Base-by-base conservation (phyloP, 768 basidiomycete species). In the Mycena metata region DNA sequence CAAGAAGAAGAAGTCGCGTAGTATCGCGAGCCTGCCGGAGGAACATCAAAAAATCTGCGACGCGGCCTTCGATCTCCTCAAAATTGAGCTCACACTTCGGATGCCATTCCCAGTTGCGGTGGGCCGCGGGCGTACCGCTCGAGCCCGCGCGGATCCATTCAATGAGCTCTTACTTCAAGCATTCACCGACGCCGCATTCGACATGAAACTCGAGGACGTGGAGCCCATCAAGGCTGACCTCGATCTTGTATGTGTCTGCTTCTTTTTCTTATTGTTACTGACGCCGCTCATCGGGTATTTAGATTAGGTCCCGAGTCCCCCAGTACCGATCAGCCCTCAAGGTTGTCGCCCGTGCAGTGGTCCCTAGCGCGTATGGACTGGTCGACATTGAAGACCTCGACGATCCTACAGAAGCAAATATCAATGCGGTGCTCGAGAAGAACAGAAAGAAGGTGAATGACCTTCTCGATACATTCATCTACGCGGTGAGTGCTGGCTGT, bases 271-370 rank as follows among this genome's bases (percentile, higher is more conserved):
- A 2, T 21, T 21, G 3, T 21, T 21, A 1, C 16, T 16, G 39
- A n/a, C 17, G 2, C 5, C 35, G 24, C 16, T 11, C 54, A 10
- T 11, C 1, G 15, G 23, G 2, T 24, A 17, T 56, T 12, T 21
- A 64, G 63, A 56, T 64, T 3, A 17, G 63, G 13, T 47, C 54
- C 8, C 54, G 63, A n/a, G 26, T 64, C 35, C 55, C 63, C 35
- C 43, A 47, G 19, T 64, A 56, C 23, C 52, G 63, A 17, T 23
- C 45, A 2, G 63, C 35, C 1, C 10, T 64, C 21, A 56, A 56
- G 45, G 15, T 0, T 8, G 15, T 41, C 0, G 54, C 36, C 9
- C 63, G 46, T 5, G 1, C 1, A 6, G 21, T 56, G 0, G 63
- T 64, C 0, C 43, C 52, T 3, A 11, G 3, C 1, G n/a, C 43